Conservation (phyloP, 805 yeast species). For the Brettanomyces bruxellensis region DNA sequence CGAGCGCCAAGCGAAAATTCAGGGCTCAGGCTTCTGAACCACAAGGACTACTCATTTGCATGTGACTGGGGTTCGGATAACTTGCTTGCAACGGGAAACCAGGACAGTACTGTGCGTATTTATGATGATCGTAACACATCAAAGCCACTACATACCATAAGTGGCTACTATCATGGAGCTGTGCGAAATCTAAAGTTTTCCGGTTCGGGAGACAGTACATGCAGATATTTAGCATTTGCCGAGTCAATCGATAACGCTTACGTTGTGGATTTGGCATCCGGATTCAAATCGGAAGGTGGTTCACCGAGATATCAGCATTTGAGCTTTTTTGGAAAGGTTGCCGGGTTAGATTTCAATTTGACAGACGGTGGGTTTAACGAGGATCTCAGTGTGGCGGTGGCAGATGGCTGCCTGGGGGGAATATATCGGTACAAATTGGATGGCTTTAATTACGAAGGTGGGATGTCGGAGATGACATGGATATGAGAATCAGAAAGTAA, state of each 20-base stretch:
- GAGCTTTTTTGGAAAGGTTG: conserved; percentile 48
- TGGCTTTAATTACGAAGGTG: conserved; percentile 6
- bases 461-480: conserved; percentile 11
- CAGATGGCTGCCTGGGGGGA: conserved; percentile 51
- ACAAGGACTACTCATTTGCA: conserved; percentile 47
- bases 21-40: conserved; percentile 28
- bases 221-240: conserved; percentile 40
- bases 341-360: conserved; percentile 40
- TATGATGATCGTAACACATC: conserved; percentile 37
- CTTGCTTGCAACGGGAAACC: conserved; percentile 46
- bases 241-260: conserved; percentile 54
- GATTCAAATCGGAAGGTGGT: neutral
- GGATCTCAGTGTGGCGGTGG: conserved; percentile 42
- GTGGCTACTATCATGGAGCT: conserved; percentile 30
- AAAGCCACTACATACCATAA: conserved; percentile 8
- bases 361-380: conserved; percentile 36
- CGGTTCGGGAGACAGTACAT: conserved; percentile 21
- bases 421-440: conserved; percentile 36
- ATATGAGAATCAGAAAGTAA: conserved; percentile 1
- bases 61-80: conserved; percentile 41
- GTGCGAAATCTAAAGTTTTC: conserved; percentile 46
- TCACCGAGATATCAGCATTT: conserved; percentile 31
- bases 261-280: conserved; percentile 27
- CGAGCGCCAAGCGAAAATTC: conserved; percentile 14
- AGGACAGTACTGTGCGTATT: conserved; percentile 47